These are phyloP conservation scores for Boletellus ananas DNA, from an alignment of 768 basidiomycete species.

Conservation along the genomic window DNA sequence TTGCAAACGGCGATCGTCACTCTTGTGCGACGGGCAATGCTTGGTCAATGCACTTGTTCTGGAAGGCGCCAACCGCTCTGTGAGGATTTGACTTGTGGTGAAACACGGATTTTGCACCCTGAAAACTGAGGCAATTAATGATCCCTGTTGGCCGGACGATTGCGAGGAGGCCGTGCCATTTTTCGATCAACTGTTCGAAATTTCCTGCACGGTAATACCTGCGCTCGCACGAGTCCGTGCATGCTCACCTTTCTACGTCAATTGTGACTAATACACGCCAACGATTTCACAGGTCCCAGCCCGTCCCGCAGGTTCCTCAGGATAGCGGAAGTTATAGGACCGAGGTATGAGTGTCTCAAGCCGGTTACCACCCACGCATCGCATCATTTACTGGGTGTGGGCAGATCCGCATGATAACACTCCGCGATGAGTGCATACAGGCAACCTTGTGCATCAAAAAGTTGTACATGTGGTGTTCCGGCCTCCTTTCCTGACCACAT, in stretches of 20 bases:
- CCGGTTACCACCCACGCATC: slow-evolving; percentile 21
- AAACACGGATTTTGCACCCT: slow-evolving; percentile 19
- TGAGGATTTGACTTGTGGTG: slow-evolving; percentile 40
- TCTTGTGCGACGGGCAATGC: slow-evolving; percentile 6
- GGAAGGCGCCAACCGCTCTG: slow-evolving; percentile 34
- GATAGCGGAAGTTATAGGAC: slow-evolving; percentile 12
- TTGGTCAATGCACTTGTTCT: slow-evolving; percentile 31
- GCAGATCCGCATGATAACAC: slow-evolving; percentile 20
- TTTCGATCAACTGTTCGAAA: slow-evolving; percentile 45
- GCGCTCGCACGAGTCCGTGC: slow-evolving; percentile 28
- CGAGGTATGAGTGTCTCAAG: slow-evolving; percentile 8
- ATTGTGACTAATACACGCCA: neutral
- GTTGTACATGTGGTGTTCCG: slow-evolving; percentile 31
- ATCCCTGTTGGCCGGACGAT: slow-evolving; percentile 26
- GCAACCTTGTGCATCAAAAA: slow-evolving; percentile 36
- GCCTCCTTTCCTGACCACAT: slow-evolving; percentile 19
- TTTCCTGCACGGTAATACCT: slow-evolving; percentile 29
- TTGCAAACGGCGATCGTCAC: slow-evolving; percentile 31
- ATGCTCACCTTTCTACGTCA: neutral
- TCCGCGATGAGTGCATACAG: slow-evolving; percentile 29
- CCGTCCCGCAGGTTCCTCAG: slow-evolving; percentile 31
- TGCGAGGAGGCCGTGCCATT: slow-evolving; percentile 34
- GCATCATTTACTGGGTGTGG: slow-evolving; percentile 27
- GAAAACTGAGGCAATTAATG: slow-evolving; percentile 15
- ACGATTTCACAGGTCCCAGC: slow-evolving; percentile 15